phyloP scores from a whole-genome alignment of 805 yeast genomes.

The Saturnispora hagleri region DNA sequence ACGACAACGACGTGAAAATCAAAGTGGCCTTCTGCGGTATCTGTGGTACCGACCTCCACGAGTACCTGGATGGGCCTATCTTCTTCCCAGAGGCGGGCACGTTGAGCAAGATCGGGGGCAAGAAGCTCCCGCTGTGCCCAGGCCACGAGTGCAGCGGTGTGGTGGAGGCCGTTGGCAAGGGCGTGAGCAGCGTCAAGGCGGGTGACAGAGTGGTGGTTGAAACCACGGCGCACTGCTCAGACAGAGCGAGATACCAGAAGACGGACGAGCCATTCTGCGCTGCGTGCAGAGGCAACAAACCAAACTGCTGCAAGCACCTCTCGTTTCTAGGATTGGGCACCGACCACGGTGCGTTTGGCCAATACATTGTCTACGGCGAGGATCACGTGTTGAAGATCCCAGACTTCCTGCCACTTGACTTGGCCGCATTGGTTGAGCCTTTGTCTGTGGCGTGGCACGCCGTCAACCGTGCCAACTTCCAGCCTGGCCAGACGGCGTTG shows the following conservation, averaged over 20 bases:
- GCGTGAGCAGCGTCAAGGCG: slow-evolving; percentile 33
- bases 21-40: slow-evolving; percentile 44
- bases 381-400: slow-evolving; percentile 29
- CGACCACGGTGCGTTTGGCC: slow-evolving; percentile 39
- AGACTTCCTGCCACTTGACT: slow-evolving; percentile 25
- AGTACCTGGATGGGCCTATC: slow-evolving; percentile 49
- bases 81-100: slow-evolving; percentile 32
- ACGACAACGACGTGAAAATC: slow-evolving; percentile 24
- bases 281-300: slow-evolving; percentile 34
- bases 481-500: slow-evolving; percentile 36
- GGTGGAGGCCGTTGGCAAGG: slow-evolving; percentile 34
- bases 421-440: slow-evolving; percentile 48
- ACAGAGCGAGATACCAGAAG: slow-evolving; percentile 26
- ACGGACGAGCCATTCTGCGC: slow-evolving; percentile 30
- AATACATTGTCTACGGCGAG: slow-evolving; percentile 30
- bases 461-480: slow-evolving; percentile 36
- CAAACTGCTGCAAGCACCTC: slow-evolving; percentile 37
- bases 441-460: slow-evolving; percentile 56
- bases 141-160: slow-evolving; percentile 30
- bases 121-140: slow-evolving; percentile 27
- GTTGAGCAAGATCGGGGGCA: slow-evolving; percentile 32
- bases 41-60: slow-evolving; percentile 56
- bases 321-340: slow-evolving; percentile 43
- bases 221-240: slow-evolving; percentile 46
- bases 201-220: slow-evolving; percentile 60